phyloP scores from a whole-genome alignment of 129 eudicot genomes.

The Chrysanthemum seticuspe region DNA sequence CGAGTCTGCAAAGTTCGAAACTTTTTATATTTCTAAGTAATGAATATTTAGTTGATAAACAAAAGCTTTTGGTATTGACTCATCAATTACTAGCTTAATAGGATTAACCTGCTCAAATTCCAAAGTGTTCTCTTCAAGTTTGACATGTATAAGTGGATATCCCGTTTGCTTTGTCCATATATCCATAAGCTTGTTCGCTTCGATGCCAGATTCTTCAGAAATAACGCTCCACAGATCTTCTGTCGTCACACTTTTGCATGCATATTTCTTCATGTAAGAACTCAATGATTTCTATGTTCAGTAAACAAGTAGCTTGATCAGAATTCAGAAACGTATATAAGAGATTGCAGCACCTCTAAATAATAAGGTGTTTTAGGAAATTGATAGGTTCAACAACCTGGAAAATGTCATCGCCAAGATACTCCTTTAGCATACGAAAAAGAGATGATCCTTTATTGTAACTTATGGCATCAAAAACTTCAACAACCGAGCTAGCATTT shows the following conservation, averaged over 20 bases:
- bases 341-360: neutral
- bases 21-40: neutral
- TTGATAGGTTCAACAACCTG: slow-evolving; percentile 36
- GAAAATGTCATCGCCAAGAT: slow-evolving; percentile 48
- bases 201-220: slow-evolving; percentile 51
- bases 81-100: neutral
- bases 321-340: slow-evolving; percentile 29
- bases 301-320: slow-evolving; percentile 30
- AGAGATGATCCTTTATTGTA: slow-evolving; percentile 53
- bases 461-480: slow-evolving; percentile 52
- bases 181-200: slow-evolving; percentile 50
- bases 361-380: slow-evolving; percentile 6
- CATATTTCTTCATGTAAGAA: slow-evolving; percentile 50
- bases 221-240: slow-evolving; percentile 55
- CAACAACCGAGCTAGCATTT: slow-evolving; percentile 43
- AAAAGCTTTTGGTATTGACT: neutral
- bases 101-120: slow-evolving; percentile 50
- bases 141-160: slow-evolving; percentile 42
- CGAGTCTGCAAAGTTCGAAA: slow-evolving; percentile 39
- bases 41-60: neutral
- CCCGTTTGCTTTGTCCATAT: slow-evolving; percentile 65
- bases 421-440: slow-evolving; percentile 48
- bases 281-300: slow-evolving; percentile 45
- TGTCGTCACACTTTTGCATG: slow-evolving; percentile 44
- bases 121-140: slow-evolving; percentile 33